Percentiles rank a stretch among this genome's conserved stretches.
Evolutionary conservation across 2,329 filamentous ascomycete genomes (phyloP).

Genomic region (Ophiostoma montium): DNA sequence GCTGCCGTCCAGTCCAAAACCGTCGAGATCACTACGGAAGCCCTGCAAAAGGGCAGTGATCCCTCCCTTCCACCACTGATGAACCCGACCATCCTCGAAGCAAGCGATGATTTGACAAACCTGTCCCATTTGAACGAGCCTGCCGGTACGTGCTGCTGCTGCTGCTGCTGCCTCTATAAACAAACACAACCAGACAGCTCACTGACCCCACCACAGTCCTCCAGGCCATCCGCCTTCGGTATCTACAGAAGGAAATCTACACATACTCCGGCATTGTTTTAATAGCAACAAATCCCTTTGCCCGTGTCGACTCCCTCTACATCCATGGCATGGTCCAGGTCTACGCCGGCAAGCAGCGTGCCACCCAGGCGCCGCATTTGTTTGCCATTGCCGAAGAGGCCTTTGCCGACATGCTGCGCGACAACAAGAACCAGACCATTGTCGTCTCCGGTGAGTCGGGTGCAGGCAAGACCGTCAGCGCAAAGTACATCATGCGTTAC

Average conservation of each 20-base stretch:
- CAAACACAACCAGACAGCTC: background rate
- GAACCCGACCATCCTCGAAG: slow-evolving; percentile 97
- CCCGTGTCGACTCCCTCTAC: slow-evolving; percentile 92
- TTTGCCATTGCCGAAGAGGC: slow-evolving; percentile 98
- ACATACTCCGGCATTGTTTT: slow-evolving; percentile 98
- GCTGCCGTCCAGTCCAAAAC: slow-evolving; percentile 49
- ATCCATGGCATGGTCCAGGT: slow-evolving; percentile 99
- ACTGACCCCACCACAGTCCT: slow-evolving; percentile 45
- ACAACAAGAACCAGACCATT: slow-evolving; percentile 91
- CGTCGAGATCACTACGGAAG: slow-evolving; percentile 62
- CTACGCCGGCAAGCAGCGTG: slow-evolving; percentile 91
- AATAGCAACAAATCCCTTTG: slow-evolving; percentile 97
- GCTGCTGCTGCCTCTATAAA: background rate
- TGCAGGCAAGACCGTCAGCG: slow-evolving; percentile 97
- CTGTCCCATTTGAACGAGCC: slow-evolving; percentile 96
- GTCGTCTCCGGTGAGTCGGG: slow-evolving; percentile 99
- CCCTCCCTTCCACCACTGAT: slow-evolving; percentile 77
- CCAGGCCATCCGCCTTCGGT: slow-evolving; percentile 93
- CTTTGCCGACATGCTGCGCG: slow-evolving; percentile 98
- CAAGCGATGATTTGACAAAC: slow-evolving; percentile 95
- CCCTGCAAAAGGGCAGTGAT: slow-evolving; percentile 64
- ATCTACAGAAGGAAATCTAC: slow-evolving; percentile 98
- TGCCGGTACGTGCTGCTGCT: slow-evolving; percentile 53
- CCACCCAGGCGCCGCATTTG: slow-evolving; percentile 91
- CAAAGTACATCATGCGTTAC: slow-evolving; percentile 99